A percentile compares a stretch with the other conserved stretches of the same genome.
phyloP scores from a whole-genome alignment of 2,329 filamentous ascomycete species.

The Zymoseptoria crescenta region DNA sequence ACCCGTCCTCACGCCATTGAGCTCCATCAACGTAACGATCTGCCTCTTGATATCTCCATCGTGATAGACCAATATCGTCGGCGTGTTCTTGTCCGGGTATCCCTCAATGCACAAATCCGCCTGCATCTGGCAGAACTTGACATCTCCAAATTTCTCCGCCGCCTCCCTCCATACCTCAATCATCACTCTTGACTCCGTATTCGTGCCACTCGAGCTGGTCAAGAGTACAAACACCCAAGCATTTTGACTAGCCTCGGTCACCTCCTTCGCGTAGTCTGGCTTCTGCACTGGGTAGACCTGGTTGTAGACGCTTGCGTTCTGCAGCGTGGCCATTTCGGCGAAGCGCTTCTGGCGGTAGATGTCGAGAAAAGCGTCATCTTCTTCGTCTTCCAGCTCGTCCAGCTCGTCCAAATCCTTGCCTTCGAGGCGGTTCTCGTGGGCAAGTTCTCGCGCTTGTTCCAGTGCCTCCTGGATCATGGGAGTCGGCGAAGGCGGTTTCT shows the following conservation, averaged over 20 bases:
- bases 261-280: conserved; percentile 82
- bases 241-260: conserved; percentile 79
- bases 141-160: conserved; percentile 76
- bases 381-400: conserved; percentile 86
- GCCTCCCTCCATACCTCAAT: conserved; percentile 80
- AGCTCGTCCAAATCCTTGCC: conserved; percentile 92
- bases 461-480: conserved; percentile 95
- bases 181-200: conserved; percentile 76
- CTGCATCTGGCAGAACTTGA: conserved; percentile 96
- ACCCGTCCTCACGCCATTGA: conserved; percentile 64
- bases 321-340: conserved; percentile 67
- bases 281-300: conserved; percentile 91
- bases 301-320: conserved; percentile 73
- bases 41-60: conserved; percentile 90
- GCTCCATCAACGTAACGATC: conserved; percentile 75
- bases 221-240: conserved; percentile 67
- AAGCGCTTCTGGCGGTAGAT: conserved; percentile 81
- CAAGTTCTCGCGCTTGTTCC: conserved; percentile 69
- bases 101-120: conserved; percentile 91
- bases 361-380: conserved; percentile 87
- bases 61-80: conserved; percentile 85
- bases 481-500: conserved; percentile 91
- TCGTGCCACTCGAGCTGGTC: conserved; percentile 67
- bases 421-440: conserved; percentile 86
- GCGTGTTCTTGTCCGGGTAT: conserved; percentile 90